Evolutionary conservation across 495 filamentous ascomycete species (phyloP), one percentile per base, ranked within the genome.

Genomic region (Ramalina intermedia): DNA sequence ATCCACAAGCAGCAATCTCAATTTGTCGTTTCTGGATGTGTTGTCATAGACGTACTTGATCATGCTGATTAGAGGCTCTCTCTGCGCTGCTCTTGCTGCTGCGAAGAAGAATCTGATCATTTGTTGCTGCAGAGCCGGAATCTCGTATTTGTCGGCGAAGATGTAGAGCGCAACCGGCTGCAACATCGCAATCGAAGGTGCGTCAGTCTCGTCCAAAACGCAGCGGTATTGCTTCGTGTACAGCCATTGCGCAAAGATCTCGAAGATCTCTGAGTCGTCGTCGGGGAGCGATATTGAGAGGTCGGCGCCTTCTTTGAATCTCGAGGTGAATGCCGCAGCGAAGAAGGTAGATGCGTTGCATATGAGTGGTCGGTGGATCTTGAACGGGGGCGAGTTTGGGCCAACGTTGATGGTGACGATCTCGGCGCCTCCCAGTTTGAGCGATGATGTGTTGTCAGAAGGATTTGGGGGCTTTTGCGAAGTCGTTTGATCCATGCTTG

Each of bases 221-320:
- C 7, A 36, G 13, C 37, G 18, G 17, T 36, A 18, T 6, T 21
- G 4, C 0, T 16, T 24, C 2, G 6, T 14, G 47, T 50, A 55
- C 4, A 58, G 52, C 36, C 41, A 58, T 24, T 56, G 37, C 0
- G 46, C 14, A 29, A 60, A 41, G 13, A 14, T 21, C 0, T 51
- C 53, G 26, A 58, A 52, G 2, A 23, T 9, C 2, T 13, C 12
- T 12, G 18, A 24, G 26, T 42, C 36, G 1, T 59, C 55, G n/a
- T 58, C 52, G 2, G 44, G 44, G 2, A 59, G 55, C 2, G 11
- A 1, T 21, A 59, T 48, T 0, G 27, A 12, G 6, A 27, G 7
- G 2, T 48, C 42, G 1, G 17, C 4, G 29, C 36, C 27, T 21
- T 59, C 57, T n/a, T 23, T 36, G 43, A 46, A 55, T 2, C 24